Conservation (phyloP, 1,284 basidiomycete species). For the Entoloma clypeatum region DNA sequence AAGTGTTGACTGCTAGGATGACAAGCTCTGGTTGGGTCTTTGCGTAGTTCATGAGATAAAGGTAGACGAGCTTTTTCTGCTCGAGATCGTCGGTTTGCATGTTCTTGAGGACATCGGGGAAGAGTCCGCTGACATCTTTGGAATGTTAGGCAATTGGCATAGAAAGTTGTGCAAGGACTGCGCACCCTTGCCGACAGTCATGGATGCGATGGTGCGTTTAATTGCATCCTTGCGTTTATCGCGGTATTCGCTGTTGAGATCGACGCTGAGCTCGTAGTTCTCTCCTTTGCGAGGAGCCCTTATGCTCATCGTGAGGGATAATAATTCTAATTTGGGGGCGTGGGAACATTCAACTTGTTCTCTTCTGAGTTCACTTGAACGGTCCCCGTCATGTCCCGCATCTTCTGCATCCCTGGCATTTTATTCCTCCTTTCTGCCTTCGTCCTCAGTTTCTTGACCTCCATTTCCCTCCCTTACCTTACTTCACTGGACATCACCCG, state of each 20-base stretch:
- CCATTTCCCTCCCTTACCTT: slow-evolving; percentile 66
- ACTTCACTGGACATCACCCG: slow-evolving; percentile 62
- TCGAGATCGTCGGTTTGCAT: slow-evolving; percentile 96
- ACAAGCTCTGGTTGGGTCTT: slow-evolving; percentile 97
- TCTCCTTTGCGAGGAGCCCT: slow-evolving; percentile 77
- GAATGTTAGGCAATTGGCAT: slow-evolving; percentile 6
- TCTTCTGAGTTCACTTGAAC: background rate
- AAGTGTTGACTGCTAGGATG: slow-evolving; percentile 98
- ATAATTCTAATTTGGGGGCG: background rate
- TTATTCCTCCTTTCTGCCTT: slow-evolving; percentile 61
- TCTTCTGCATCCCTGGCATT: slow-evolving; percentile 63
- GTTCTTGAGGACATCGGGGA: slow-evolving; percentile 98
- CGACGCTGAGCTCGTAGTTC: slow-evolving; percentile 92
- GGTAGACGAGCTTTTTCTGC: slow-evolving; percentile 96
- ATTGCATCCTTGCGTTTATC: slow-evolving; percentile 98
- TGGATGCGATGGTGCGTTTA: slow-evolving; percentile 93
- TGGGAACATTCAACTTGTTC: background rate
- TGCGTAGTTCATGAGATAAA: slow-evolving; percentile 98
- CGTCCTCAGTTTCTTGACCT: slow-evolving; percentile 61
- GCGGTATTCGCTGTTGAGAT: slow-evolving; percentile 94
- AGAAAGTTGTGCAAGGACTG: slow-evolving; percentile 6
- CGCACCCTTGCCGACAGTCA: slow-evolving; percentile 91
- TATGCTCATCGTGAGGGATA: slow-evolving; percentile 46
- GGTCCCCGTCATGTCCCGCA: slow-evolving; percentile 39
- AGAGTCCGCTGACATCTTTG: slow-evolving; percentile 88